Base-by-base conservation (phyloP, 2,329 filamentous ascomycete species). In the Sarocladium strictum region DNA sequence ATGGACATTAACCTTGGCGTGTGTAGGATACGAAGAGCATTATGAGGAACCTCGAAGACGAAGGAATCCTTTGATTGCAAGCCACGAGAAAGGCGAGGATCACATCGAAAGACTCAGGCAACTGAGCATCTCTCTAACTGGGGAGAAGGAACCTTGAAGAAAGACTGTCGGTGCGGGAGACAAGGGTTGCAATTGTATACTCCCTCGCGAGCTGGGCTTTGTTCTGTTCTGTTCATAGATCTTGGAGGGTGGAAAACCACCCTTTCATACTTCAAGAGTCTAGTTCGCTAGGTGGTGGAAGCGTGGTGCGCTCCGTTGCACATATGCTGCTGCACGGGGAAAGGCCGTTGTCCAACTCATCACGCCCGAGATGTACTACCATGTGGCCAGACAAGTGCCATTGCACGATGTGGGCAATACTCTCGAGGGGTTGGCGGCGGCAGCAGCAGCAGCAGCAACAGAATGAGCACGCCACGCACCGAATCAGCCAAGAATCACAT, bases 191-290 rank as follows among this genome's bases (percentile, higher is more conserved):
- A n/a, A 60, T 40, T 40, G 54, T 47, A 12, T 47, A 27, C 24
- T 15, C 17, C 35, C 33, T 19, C 9, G 56, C 53, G 26, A 59
- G 50, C 41, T 55, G 63, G 64, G 56, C 60, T 65, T 64, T 14
- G 63, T 66, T 4, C 24, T 51, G 49, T 41, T 53, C 47, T 62
- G 58, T 69, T 65, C 69, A 68, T 70, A 72, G 68, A 70, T 73
- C 74, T 75, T 74, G 69, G 67, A 72, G 66, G 67, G 67, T 72
- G 67, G 69, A 72, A 65, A 68, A 75, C 69, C 67, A 70, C 67
- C 65, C 67, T 73, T 66, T 68, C 62, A 61, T 60, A 65, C 65
- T 67, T 69, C 71, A 71, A 73, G 70, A 73, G 66, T 70, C 57
- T 59, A 61, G 63, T 58, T 51, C 47, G 47, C 17, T 51, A 35